Base-by-base conservation (phyloP, 352 stramenopile species). In the Pythium angustatum region DNA sequence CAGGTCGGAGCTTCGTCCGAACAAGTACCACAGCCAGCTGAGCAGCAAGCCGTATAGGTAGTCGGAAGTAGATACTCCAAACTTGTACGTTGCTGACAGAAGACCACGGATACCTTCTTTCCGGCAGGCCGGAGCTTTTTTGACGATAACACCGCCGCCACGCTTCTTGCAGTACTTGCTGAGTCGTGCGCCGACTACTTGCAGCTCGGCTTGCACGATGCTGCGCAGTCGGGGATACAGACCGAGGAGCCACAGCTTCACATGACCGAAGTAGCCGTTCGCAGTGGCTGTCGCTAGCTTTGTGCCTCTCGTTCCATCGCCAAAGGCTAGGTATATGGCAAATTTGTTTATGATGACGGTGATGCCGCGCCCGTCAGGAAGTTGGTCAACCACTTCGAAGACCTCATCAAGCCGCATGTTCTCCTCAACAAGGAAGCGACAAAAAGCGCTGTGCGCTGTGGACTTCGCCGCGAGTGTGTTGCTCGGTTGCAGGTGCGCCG, bases 191-290 rank as follows among this genome's bases (percentile, higher is more conserved):
- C 41, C 41, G 41, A 48, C 41, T 14, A 48, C 41, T 48, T 24
- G n/a, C 6, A 41, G 9, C 34, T 41, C 41, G 41, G 21, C 41
- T 24, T 24, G 41, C 7, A n/a, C 41, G 41, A 48, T 22, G 41
- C 21, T 48, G 15, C 34, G 9, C 34, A 41, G 15, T 9, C 34
- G 10, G 10, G 41, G 41, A 24, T 48, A 48, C 41, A 24, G 9
- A 17, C 12, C 21, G 41, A 48, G 41, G n/a, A 48, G 41, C 41
- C 41, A 48, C 11, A 24, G 12, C n/a, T 48, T n/a, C n/a, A n/a
- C n/a, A n/a, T 48, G 41, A 48, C 41, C 41, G 21, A 14, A 48
- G 41, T 48, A 48, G 12, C 41, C 41, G 41, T 48, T 48, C n/a
- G 11, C 41, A 17, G 41, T 48, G 41, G 10, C 21, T 17, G 41